A percentile compares a stretch with the other conserved stretches of the same genome.
Evolutionary conservation across 2,329 filamentous ascomycete species (phyloP).

Genomic region (Calonectria fujianensis): DNA sequence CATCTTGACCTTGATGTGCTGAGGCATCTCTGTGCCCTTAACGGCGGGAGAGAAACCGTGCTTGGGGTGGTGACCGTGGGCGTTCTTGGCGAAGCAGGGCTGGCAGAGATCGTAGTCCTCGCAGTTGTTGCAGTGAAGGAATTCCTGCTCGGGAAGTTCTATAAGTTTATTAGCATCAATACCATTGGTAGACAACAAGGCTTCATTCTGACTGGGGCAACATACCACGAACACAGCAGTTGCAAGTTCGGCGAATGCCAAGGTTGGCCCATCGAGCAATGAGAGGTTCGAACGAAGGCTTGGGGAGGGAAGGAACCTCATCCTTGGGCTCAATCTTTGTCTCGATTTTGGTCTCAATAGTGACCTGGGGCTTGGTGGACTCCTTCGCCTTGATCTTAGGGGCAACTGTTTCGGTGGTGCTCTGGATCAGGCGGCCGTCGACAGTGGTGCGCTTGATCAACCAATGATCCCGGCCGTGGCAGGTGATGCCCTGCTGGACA

Average conservation of each 20-base stretch:
- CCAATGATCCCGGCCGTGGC: slow-evolving; percentile 89
- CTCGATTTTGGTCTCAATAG: slow-evolving; percentile 46
- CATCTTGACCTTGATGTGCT: slow-evolving; percentile 80
- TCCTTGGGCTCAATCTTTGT: slow-evolving; percentile 43
- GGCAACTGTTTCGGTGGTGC: slow-evolving; percentile 87
- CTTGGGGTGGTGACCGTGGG: slow-evolving; percentile 93
- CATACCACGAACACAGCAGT: slow-evolving; percentile 73
- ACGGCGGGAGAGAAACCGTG: slow-evolving; percentile 86
- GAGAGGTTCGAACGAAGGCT: slow-evolving; percentile 48
- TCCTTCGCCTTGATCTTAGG: slow-evolving; percentile 72
- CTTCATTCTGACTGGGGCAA: slow-evolving; percentile 11
- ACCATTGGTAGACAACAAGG: too few relatives aligned
- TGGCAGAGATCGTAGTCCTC: slow-evolving; percentile 96
- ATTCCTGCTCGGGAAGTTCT: slow-evolving; percentile 85
- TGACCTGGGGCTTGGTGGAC: slow-evolving; percentile 41
- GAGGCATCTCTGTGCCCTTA: slow-evolving; percentile 76
- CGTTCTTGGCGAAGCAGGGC: slow-evolving; percentile 82
- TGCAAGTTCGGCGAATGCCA: slow-evolving; percentile 78
- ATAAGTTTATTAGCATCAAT: slow-evolving; percentile 40
- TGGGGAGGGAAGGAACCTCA: slow-evolving; percentile 43
- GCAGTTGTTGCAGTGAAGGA: slow-evolving; percentile 89
- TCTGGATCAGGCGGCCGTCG: slow-evolving; percentile 86
- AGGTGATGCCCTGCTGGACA: slow-evolving; percentile 84
- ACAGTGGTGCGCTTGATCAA: slow-evolving; percentile 92
- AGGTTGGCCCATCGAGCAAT: slow-evolving; percentile 47